Base-by-base conservation (phyloP, 805 yeast species). In the Nematodospora valgi region DNA sequence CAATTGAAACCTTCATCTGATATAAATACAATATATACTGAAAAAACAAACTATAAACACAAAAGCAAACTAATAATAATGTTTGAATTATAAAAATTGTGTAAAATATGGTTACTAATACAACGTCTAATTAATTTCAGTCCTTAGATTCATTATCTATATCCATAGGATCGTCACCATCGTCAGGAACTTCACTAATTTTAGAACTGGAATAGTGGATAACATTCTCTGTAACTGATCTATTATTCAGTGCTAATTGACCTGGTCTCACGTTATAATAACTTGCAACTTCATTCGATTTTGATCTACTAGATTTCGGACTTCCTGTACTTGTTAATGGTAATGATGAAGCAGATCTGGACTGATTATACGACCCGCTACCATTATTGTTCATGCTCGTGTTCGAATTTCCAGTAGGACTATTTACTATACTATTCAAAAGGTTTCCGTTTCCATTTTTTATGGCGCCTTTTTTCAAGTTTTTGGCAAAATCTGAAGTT, bases 401-500 rank as follows among this genome's bases (percentile, higher is more conserved):
- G 10, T 13, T 27, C 12, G 10, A 28, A 14, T 27, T 27, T 21
- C 29, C 30, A 8, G 31, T 21, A 17, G 32, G 40, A 28, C 41
- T 30, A 10, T 37, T 40, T 16, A 27, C 35, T 48, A 52, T 35
- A 46, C 43, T 13, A 23, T 38, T 40, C 11, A 45, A 20, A 21
- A 44, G 30, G 29, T 41, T 45, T 32, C 34, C 18, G 37, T 38
- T 23, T 49, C 56, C 34, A 15, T 21, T 31, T 31, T 59, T 62
- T 22, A 56, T 56, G 3, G 61, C 49, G 1, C 59, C 56, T 24
- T 62, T 58, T 47, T 65, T 68, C 49, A 68, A 58, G 38, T 64
- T 62, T 43, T 62, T 65, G 4, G 77, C 74, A 44, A 73, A 70
- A 34, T 65, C 66, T 1, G 74, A 60, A 1, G 70, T 58, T 20